Evolutionary conservation across 192 early-diverging fungal species (phyloP).

Genomic region (Chytriomyces confervae): DNA sequence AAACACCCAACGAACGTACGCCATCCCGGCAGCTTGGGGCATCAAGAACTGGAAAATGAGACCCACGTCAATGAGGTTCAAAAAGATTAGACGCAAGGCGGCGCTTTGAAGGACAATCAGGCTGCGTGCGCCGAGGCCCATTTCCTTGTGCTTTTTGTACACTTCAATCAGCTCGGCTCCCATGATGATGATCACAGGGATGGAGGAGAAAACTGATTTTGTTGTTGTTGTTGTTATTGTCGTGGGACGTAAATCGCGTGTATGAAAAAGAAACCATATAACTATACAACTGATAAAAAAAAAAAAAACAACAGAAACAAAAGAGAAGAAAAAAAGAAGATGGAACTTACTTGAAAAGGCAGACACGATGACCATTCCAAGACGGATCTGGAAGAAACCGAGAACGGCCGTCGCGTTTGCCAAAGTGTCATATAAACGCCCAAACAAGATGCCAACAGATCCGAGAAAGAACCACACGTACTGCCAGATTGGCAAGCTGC

Average conservation of each 20-base stretch:
- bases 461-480: constrained; percentile 8
- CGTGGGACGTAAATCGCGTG: too few species aligned
- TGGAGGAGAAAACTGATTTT: background rate
- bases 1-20: constrained; percentile 25
- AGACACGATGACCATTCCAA: constrained; percentile 22
- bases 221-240: too few species aligned
- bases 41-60: constrained; percentile 19
- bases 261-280: background rate
- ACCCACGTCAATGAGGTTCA: constrained; percentile 33
- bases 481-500: constrained; percentile 14
- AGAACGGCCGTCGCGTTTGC: background rate
- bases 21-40: background rate
- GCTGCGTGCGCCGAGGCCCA: background rate
- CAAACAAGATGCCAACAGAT: background rate
- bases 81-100: constrained; percentile 17
- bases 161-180: constrained; percentile 7
- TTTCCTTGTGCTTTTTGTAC: background rate
- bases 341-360: constrained; percentile 1
- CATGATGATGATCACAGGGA: constrained; percentile 10
- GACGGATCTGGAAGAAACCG: background rate
- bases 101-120: constrained; percentile 4
- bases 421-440: constrained; percentile 21
- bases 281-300: background rate
- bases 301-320: background rate
- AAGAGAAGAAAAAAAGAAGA: background rate